These are phyloP conservation scores for Gossypium mustelinum DNA, from an alignment of 345 rosid species.

Conservation along the genomic window DNA sequence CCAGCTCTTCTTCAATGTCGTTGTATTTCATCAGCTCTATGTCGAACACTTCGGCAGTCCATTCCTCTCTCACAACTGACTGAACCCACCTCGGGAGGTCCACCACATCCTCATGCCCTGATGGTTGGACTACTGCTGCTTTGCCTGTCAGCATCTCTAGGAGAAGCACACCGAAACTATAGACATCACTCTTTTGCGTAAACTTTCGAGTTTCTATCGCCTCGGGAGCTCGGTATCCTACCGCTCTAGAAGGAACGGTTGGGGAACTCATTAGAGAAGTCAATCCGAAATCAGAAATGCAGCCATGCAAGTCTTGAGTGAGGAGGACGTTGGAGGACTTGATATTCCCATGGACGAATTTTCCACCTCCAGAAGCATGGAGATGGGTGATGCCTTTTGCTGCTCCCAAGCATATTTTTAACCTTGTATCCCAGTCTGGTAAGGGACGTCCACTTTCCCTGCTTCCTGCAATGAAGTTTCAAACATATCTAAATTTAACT, in stretches of 20 bases:
- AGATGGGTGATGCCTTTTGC: slow-evolving; percentile 62
- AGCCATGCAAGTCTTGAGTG: slow-evolving; percentile 51
- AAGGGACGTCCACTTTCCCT: slow-evolving; percentile 31
- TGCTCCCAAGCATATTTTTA: slow-evolving; percentile 56
- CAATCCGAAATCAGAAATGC: slow-evolving; percentile 60
- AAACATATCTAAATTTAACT: not conserved
- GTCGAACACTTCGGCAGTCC: slow-evolving; percentile 92
- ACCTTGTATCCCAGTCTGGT: slow-evolving; percentile 64
- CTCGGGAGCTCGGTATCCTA: slow-evolving; percentile 74
- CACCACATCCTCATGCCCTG: slow-evolving; percentile 50
- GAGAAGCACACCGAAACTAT: slow-evolving; percentile 77
- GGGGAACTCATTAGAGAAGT: slow-evolving; percentile 52
- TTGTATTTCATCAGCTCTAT: slow-evolving; percentile 61
- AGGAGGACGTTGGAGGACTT: slow-evolving; percentile 71
- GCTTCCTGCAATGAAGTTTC: slow-evolving; percentile 30
- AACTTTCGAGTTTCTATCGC: slow-evolving; percentile 54
- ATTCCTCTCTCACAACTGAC: slow-evolving; percentile 79
- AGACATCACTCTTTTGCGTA: slow-evolving; percentile 64
- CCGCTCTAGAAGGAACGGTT: slow-evolving; percentile 35
- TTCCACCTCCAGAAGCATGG: slow-evolving; percentile 40
- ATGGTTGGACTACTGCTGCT: slow-evolving; percentile 48
- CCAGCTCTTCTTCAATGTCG: slow-evolving; percentile 77
- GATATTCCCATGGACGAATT: slow-evolving; percentile 65
- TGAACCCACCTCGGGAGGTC: slow-evolving; percentile 90
- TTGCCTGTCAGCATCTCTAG: slow-evolving; percentile 80